phyloP scores from a whole-genome alignment of 306 rosid species.

The Myrica gale region DNA sequence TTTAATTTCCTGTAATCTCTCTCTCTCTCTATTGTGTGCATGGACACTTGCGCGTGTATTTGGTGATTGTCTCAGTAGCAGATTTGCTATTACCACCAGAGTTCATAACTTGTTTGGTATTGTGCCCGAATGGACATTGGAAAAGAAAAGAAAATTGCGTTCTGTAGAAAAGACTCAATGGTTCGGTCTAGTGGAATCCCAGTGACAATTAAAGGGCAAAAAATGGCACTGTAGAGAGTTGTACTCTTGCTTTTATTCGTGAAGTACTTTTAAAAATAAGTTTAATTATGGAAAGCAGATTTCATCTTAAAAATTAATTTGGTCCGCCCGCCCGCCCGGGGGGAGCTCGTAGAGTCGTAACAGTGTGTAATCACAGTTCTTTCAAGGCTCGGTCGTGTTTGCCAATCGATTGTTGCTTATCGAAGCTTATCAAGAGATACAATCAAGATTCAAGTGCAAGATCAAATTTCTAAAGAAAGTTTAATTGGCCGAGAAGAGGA shows the following conservation, averaged over 20 bases:
- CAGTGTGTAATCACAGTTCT: background rate
- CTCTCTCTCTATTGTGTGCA: background rate
- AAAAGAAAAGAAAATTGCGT: background rate
- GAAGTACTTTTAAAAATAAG: too few relatives aligned
- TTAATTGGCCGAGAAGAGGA: background rate
- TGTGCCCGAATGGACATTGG: background rate
- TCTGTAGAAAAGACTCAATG: too few relatives aligned
- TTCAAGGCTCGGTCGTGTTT: background rate
- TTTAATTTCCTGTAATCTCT: background rate
- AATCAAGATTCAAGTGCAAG: background rate
- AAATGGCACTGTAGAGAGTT: too few relatives aligned
- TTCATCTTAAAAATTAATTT: too few relatives aligned
- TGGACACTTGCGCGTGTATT: background rate
- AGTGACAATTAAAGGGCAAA: too few relatives aligned
- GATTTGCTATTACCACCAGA: too few relatives aligned
- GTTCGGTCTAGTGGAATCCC: too few relatives aligned
- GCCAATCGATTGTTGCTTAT: background rate
- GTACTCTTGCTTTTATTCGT: too few relatives aligned
- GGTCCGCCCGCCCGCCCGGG: too few relatives aligned
- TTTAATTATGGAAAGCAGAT: too few relatives aligned
- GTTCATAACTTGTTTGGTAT: background rate
- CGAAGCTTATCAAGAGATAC: background rate
- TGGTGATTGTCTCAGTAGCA: background rate
- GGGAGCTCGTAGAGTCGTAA: too few relatives aligned
- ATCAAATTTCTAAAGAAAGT: background rate